Evolutionary conservation across 2,329 filamentous ascomycete species (phyloP).

Genomic region (Pseudogymnoascus sp.): DNA sequence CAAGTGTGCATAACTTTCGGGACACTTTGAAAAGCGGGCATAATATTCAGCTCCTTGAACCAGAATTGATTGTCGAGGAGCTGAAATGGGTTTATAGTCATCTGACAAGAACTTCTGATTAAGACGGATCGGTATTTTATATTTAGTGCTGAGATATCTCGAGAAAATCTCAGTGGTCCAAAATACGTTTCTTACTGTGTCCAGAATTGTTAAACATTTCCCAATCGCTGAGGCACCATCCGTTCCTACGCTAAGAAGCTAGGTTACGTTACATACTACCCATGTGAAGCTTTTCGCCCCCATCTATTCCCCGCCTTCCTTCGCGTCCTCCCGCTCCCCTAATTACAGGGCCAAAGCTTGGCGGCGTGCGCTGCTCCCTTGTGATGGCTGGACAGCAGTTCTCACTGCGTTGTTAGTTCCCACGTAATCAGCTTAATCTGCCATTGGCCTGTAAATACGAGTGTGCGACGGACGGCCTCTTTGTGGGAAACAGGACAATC

Average conservation of each 20-base stretch:
- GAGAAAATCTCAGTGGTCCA: background rate
- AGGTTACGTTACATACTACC: background rate
- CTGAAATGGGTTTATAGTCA: constrained; percentile 13
- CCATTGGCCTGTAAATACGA: background rate
- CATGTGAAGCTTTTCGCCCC: background rate
- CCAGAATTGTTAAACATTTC: too few species aligned
- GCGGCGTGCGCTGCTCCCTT: background rate
- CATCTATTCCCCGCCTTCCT: background rate
- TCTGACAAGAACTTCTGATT: background rate
- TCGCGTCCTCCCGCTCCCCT: background rate
- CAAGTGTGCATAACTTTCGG: constrained; percentile 10
- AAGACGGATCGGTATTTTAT: background rate
- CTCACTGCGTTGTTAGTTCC: background rate
- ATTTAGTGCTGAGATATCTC: background rate
- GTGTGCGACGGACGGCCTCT: background rate
- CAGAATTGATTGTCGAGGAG: constrained; percentile 14
- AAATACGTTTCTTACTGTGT: too few species aligned
- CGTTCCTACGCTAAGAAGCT: too few species aligned
- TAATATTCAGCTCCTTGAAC: constrained; percentile 16
- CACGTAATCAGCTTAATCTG: background rate
- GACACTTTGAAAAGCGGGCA: constrained; percentile 13
- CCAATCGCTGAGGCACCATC: too few species aligned
- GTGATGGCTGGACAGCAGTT: background rate
- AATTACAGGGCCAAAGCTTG: background rate
- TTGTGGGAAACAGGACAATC: background rate